Conservation (phyloP, 2,329 filamentous ascomycete species). For the Sporothrix mexicana region DNA sequence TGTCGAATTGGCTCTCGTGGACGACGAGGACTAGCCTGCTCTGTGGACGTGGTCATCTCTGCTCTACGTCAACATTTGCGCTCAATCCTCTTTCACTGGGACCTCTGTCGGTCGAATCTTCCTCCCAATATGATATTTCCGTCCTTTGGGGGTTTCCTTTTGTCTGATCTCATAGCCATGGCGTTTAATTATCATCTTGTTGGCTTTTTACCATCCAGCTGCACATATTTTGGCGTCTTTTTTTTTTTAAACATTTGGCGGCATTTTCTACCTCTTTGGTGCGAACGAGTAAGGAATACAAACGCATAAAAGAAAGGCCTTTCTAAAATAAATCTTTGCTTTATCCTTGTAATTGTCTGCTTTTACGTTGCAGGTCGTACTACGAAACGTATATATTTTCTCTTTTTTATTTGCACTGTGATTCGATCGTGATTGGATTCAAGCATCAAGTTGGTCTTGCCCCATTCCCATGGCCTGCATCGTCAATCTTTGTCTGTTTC, state of each 20-base stretch:
- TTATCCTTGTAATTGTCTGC: background rate
- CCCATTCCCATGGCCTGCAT: background rate
- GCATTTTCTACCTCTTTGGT: background rate
- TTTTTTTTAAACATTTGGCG: background rate
- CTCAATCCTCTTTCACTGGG: background rate
- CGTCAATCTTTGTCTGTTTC: constrained; percentile 5
- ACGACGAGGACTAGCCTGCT: constrained; percentile 35
- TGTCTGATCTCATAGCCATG: background rate
- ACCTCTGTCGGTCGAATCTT: background rate
- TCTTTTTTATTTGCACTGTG: too few species aligned
- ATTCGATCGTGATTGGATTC: background rate
- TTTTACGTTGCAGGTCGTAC: too few species aligned
- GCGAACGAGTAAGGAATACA: background rate
- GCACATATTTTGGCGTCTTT: background rate
- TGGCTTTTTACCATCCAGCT: background rate
- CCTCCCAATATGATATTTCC: too few species aligned
- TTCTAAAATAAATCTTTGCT: too few species aligned
- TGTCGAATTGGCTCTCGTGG: constrained; percentile 38
- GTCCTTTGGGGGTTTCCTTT: background rate
- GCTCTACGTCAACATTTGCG: background rate
- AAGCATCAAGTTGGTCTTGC: background rate
- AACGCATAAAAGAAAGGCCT: background rate
- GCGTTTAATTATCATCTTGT: background rate
- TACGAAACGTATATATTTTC: too few species aligned
- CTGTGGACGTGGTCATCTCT: background rate